phyloP scores from a whole-genome alignment of 2,329 filamentous ascomycete genomes.

The Coniella lustricola region DNA sequence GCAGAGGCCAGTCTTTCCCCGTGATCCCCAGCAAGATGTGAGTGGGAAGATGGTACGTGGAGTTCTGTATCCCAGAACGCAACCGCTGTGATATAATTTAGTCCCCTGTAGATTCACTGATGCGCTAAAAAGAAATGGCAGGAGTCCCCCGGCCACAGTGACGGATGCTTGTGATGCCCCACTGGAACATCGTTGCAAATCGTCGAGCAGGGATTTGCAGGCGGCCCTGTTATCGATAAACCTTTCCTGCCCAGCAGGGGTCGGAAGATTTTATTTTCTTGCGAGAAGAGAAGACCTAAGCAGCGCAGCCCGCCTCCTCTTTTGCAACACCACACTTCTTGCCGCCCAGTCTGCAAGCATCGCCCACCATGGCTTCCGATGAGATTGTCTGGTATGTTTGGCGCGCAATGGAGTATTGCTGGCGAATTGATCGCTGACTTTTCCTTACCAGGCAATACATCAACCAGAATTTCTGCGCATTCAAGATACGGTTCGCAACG shows the following conservation, averaged over 20 bases:
- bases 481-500: slow-evolving; percentile 72
- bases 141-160: neutral
- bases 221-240: slow-evolving; percentile 14
- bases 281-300: slow-evolving; percentile 6
- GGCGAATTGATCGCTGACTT: neutral
- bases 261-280: slow-evolving; percentile 15
- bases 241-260: neutral
- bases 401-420: slow-evolving; percentile 36
- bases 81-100: too few relatives aligned
- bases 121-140: too few relatives aligned
- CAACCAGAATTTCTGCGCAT: slow-evolving; percentile 78
- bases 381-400: slow-evolving; percentile 81
- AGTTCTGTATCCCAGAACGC: too few relatives aligned
- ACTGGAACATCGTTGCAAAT: slow-evolving; percentile 7
- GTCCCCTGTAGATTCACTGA: too few relatives aligned
- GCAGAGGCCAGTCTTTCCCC: neutral
- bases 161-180: neutral
- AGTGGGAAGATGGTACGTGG: too few relatives aligned
- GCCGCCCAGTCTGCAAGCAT: neutral
- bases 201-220: slow-evolving; percentile 10
- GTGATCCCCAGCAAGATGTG: neutral
- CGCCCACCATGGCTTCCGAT: slow-evolving; percentile 69
- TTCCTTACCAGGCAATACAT: slow-evolving; percentile 39
- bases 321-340: slow-evolving; percentile 2
- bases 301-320: slow-evolving; percentile 10